Evolutionary conservation across 2,329 filamentous ascomycete genomes (phyloP).

Genomic region (Monilinia aucupariae): DNA sequence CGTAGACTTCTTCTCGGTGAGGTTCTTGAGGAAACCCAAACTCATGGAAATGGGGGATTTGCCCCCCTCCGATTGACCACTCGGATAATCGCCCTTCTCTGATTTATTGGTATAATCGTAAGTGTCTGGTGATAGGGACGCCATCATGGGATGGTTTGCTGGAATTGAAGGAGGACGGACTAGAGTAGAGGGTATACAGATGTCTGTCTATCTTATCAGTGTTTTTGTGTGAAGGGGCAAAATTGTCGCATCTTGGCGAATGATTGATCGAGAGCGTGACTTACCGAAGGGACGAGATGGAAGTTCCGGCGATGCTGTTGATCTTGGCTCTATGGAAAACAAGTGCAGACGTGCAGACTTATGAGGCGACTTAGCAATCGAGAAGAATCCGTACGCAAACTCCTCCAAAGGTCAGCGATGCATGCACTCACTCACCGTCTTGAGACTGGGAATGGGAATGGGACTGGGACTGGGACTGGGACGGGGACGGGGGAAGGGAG

Average conservation of each 20-base stretch:
- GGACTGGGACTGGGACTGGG: neutral
- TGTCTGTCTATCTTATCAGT: constrained; percentile 5
- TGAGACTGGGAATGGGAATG: too few species aligned
- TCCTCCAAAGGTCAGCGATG: too few species aligned
- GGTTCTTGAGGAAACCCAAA: constrained; percentile 59
- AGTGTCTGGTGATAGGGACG: constrained; percentile 29
- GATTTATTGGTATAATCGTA: constrained; percentile 29
- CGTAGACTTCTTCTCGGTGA: constrained; percentile 70
- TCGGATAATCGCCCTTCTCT: constrained; percentile 31
- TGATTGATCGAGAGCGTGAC: neutral
- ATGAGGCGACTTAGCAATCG: neutral
- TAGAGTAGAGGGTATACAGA: neutral
- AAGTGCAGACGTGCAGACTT: too few species aligned
- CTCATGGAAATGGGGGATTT: constrained; percentile 41
- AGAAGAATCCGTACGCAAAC: too few species aligned
- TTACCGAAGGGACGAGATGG: neutral
- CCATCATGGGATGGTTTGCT: constrained; percentile 24
- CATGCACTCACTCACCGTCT: neutral
- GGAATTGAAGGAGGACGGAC: neutral
- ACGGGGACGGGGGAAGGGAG: too few species aligned
- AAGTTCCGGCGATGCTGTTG: too few species aligned
- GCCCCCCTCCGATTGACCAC: constrained; percentile 32
- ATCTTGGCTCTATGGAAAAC: too few species aligned
- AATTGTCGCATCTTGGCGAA: neutral
- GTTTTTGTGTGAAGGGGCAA: constrained; percentile 1